Evolutionary conservation across 345 rosid species (phyloP).

Genomic region (Laguncularia racemosa): DNA sequence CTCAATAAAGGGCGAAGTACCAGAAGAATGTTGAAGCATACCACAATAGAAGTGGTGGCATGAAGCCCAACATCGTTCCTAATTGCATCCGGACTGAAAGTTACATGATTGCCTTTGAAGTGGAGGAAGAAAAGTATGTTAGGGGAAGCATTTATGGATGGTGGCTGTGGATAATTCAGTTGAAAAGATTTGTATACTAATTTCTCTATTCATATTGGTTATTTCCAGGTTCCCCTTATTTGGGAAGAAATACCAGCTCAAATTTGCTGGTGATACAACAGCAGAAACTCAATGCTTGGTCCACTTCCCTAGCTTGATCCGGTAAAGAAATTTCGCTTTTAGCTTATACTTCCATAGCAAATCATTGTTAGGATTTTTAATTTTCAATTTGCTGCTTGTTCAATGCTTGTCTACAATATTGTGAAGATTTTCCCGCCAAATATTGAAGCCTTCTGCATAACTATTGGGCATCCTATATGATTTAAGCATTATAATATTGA

Average conservation of each 20-base stretch:
- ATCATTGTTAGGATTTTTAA: too few species aligned
- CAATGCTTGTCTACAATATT: background rate
- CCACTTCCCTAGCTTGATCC: slow-evolving; percentile 96
- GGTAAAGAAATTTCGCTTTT: slow-evolving; percentile 26
- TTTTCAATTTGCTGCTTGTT: background rate
- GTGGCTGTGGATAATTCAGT: too few species aligned
- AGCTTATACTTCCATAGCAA: background rate
- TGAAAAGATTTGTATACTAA: too few species aligned
- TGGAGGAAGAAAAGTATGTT: slow-evolving; percentile 94
- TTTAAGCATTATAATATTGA: background rate
- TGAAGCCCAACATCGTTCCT: slow-evolving; percentile 83
- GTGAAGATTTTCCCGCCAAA: too few species aligned
- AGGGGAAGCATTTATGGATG: too few species aligned
- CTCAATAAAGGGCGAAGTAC: slow-evolving; percentile 76
- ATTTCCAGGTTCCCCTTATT: slow-evolving; percentile 76
- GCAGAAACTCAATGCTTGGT: slow-evolving; percentile 89
- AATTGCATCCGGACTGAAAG: slow-evolving; percentile 90
- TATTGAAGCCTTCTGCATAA: background rate
- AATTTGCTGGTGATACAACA: slow-evolving; percentile 68
- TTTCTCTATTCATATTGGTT: background rate
- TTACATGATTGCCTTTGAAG: slow-evolving; percentile 88
- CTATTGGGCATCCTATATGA: slow-evolving; percentile 2
- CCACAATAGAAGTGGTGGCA: slow-evolving; percentile 73
- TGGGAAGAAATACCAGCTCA: slow-evolving; percentile 92
- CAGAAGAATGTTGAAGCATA: slow-evolving; percentile 97